phyloP scores from a whole-genome alignment of 2,329 filamentous ascomycete genomes.

The Dactylellina parvicollis region DNA sequence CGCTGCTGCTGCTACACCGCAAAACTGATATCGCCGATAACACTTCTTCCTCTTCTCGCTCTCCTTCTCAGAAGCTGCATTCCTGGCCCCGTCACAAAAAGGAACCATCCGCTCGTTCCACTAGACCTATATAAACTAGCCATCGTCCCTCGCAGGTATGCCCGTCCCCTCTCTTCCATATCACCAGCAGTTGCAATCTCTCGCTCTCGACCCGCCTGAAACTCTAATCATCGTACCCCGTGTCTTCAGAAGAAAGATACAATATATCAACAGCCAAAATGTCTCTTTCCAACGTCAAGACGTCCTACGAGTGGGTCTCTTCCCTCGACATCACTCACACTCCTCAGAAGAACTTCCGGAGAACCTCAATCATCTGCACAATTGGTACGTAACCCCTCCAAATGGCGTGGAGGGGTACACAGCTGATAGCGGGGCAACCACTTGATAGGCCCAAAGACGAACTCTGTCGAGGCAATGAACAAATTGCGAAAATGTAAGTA shows the following conservation, averaged over 20 bases:
- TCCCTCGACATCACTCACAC: constrained; percentile 88
- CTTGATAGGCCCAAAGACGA: constrained; percentile 84
- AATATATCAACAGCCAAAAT: constrained; percentile 21
- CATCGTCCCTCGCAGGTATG: constrained; percentile 22
- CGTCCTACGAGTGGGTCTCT: constrained; percentile 70
- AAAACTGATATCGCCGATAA: constrained; percentile 46
- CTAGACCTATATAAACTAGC: constrained; percentile 35
- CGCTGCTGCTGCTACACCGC: constrained; percentile 11
- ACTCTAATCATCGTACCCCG: constrained; percentile 29
- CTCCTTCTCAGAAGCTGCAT: background rate
- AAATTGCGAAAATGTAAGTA: constrained; percentile 75
- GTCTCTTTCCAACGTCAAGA: constrained; percentile 51
- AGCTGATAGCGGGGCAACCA: constrained; percentile 36
- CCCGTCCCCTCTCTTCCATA: background rate
- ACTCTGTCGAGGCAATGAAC: constrained; percentile 97
- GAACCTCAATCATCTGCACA: constrained; percentile 98
- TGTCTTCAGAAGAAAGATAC: background rate
- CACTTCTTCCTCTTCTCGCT: background rate
- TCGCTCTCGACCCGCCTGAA: background rate
- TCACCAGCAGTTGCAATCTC: background rate
- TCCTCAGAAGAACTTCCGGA: constrained; percentile 88
- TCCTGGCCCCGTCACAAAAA: constrained; percentile 40
- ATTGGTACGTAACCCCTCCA: constrained; percentile 71
- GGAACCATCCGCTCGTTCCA: constrained; percentile 30
- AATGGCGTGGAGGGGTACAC: constrained; percentile 17